Evolutionary conservation across 2,329 filamentous ascomycete genomes (phyloP).

Genomic region (Metarhizium humberi): DNA sequence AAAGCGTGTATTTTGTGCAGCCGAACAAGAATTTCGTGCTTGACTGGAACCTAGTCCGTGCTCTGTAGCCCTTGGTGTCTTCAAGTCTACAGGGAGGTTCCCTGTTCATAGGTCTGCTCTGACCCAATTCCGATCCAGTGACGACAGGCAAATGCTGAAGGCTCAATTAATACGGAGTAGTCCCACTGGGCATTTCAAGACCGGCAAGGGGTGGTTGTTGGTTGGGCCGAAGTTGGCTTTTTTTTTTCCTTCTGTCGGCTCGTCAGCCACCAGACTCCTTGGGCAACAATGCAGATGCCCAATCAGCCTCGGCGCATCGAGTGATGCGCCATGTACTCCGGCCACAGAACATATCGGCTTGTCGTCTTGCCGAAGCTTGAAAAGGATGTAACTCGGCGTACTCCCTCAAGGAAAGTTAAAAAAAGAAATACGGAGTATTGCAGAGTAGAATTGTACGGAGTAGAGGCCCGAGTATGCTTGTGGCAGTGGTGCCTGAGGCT

Average conservation of each 20-base stretch:
- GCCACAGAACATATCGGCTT: too few species aligned
- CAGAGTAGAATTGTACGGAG: too few species aligned
- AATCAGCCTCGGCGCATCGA: background rate
- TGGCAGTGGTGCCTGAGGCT: background rate
- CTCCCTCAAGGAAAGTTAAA: too few species aligned
- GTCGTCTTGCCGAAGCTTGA: too few species aligned
- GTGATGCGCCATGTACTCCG: too few species aligned
- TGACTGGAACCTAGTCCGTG: background rate
- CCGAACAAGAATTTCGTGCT: background rate
- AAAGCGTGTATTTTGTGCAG: background rate
- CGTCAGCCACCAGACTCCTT: background rate
- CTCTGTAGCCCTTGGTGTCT: background rate
- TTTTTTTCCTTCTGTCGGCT: background rate
- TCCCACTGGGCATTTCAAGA: background rate
- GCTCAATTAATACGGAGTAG: background rate
- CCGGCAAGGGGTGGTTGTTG: background rate
- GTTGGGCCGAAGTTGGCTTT: background rate
- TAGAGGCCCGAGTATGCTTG: too few species aligned
- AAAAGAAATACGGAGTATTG: too few species aligned
- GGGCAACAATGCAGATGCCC: background rate
- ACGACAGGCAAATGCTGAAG: background rate
- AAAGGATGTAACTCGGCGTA: too few species aligned
- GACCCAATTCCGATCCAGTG: background rate
- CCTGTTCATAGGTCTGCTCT: background rate
- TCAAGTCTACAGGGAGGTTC: background rate